Evolutionary conservation across 129 eudicot genomes (phyloP).

Genomic region (Solidago caesia): DNA sequence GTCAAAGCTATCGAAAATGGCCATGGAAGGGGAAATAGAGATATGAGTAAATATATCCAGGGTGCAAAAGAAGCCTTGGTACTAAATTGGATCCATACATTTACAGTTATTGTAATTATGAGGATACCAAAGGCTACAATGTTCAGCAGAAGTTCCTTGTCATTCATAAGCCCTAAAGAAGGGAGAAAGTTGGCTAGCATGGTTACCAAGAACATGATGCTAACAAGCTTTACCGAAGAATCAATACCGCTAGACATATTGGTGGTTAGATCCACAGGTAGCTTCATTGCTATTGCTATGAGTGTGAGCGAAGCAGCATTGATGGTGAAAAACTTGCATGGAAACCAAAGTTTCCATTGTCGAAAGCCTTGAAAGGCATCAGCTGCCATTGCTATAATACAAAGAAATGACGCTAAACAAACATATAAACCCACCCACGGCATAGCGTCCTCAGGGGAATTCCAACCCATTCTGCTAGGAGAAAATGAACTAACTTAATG

Average conservation of each 20-base stretch:
- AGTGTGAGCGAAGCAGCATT: constrained; percentile 42
- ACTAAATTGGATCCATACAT: background rate
- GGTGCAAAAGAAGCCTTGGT: background rate
- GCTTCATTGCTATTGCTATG: constrained; percentile 43
- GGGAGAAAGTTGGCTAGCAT: constrained; percentile 29
- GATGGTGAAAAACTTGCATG: constrained; percentile 36
- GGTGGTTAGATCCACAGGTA: constrained; percentile 35
- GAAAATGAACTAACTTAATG: background rate
- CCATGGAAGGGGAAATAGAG: background rate
- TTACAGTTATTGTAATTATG: constrained; percentile 17
- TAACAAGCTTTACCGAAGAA: background rate
- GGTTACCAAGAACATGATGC: constrained; percentile 16
- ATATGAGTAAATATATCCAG: background rate
- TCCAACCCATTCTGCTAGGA: constrained; percentile 5
- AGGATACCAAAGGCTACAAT: constrained; percentile 21
- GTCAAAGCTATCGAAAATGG: constrained; percentile 14
- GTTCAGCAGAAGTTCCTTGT: constrained; percentile 13
- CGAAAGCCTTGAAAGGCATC: constrained; percentile 37
- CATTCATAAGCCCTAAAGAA: constrained; percentile 29
- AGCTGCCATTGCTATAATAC: constrained; percentile 40
- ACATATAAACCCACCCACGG: constrained; percentile 49
- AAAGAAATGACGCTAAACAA: constrained; percentile 37
- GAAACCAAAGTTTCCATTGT: constrained; percentile 37
- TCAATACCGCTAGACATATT: background rate
- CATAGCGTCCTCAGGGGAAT: constrained; percentile 22